phyloP scores from a whole-genome alignment of 2,329 filamentous ascomycete species.

The Alternaria arbusti region DNA sequence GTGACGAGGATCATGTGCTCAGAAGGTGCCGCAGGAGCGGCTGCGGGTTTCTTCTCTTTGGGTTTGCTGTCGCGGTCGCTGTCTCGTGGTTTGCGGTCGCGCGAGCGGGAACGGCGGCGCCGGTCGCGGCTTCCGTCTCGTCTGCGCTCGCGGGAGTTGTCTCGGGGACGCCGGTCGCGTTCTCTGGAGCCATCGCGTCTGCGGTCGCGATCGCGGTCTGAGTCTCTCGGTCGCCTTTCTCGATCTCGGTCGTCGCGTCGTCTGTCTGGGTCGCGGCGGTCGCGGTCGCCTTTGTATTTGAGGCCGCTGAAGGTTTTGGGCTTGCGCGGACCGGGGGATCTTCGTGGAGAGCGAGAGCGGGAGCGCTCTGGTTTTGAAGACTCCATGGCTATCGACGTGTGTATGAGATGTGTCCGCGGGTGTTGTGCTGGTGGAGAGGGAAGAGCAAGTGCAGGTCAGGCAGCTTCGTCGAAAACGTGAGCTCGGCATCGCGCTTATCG shows the following conservation, averaged over 20 bases:
- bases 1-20: constrained; percentile 94
- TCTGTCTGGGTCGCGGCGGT: constrained; percentile 11
- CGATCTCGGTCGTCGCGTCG: constrained; percentile 29
- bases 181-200: background rate
- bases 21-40: constrained; percentile 29
- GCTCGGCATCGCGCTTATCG: background rate
- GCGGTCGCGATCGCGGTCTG: constrained; percentile 26
- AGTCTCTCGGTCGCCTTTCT: constrained; percentile 21
- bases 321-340: constrained; percentile 18
- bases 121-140: constrained; percentile 9
- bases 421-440: background rate
- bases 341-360: constrained; percentile 40
- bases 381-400: constrained; percentile 5
- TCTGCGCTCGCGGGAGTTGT: background rate
- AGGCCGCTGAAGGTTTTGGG: constrained; percentile 59
- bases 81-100: background rate
- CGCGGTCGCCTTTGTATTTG: constrained; percentile 59
- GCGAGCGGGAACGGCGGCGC: constrained; percentile 1
- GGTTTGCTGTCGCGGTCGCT: constrained; percentile 17
- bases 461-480: constrained; percentile 1
- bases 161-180: background rate
- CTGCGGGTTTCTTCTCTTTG: constrained; percentile 15
- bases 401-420: background rate
- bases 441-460: background rate
- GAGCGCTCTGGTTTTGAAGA: constrained; percentile 17